Conservation (phyloP, 2,329 filamentous ascomycete genomes). For the Penicillium palitans region DNA sequence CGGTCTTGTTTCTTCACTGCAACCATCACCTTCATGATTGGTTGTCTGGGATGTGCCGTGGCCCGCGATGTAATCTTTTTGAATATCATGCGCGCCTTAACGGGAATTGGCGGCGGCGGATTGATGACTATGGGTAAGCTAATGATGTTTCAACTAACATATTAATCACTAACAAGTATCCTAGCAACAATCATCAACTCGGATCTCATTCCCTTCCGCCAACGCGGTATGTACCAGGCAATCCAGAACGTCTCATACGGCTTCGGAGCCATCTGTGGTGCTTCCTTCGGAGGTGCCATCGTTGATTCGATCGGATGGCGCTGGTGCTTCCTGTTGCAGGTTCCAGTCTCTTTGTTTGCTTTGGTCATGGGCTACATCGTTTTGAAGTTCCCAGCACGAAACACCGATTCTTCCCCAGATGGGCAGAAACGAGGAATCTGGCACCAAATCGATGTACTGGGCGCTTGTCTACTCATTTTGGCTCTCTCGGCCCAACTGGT, state of each 20-base stretch:
- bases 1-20: constrained; percentile 62
- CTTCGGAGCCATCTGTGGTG: constrained; percentile 61
- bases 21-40: constrained; percentile 62
- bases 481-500: constrained; percentile 58
- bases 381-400: constrained; percentile 48
- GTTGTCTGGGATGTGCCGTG: constrained; percentile 68
- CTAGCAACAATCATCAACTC: constrained; percentile 66
- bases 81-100: constrained; percentile 68
- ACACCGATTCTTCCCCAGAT: background rate
- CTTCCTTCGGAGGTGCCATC: constrained; percentile 47
- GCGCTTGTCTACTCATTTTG: constrained; percentile 57
- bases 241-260: constrained; percentile 61
- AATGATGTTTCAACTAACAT: background rate
- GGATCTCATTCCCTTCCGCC: constrained; percentile 72
- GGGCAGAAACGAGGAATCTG: constrained; percentile 40
- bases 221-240: constrained; percentile 70
- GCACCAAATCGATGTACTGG: constrained; percentile 59
- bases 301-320: constrained; percentile 49
- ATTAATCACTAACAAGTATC: background rate
- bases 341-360: constrained; percentile 59
- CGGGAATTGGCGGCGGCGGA: constrained; percentile 72
- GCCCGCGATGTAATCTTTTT: constrained; percentile 68
- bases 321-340: constrained; percentile 61
- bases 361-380: constrained; percentile 56
- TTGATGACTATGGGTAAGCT: constrained; percentile 61